Evolutionary conservation across 805 yeast species (phyloP).

Genomic region (Candida pini): DNA sequence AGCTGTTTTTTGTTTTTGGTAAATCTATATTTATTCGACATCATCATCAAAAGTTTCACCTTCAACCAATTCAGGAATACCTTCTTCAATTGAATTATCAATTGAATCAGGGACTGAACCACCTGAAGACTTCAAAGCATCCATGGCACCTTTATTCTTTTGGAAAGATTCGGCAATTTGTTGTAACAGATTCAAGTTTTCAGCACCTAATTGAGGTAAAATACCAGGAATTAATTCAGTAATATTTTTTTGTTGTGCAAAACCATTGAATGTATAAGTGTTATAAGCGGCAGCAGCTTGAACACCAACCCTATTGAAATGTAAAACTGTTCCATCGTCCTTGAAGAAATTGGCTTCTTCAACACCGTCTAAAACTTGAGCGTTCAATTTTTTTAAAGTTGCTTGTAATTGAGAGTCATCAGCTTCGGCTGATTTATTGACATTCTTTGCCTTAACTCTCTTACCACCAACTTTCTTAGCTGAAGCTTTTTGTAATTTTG

Average conservation of each 20-base stretch:
- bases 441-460: conserved; percentile 89
- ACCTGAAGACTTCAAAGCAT: conserved; percentile 31
- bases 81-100: conserved; percentile 44
- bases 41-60: conserved; percentile 80
- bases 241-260: conserved; percentile 86
- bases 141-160: conserved; percentile 39
- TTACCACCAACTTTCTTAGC: conserved; percentile 79
- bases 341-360: conserved; percentile 98
- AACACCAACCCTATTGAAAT: conserved; percentile 93
- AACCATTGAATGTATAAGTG: conserved; percentile 93
- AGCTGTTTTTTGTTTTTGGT: too few relatives aligned
- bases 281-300: conserved; percentile 88
- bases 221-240: conserved; percentile 91
- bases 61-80: conserved; percentile 76
- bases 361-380: conserved; percentile 80
- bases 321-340: conserved; percentile 93
- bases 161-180: conserved; percentile 87
- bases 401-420: conserved; percentile 90
- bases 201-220: conserved; percentile 94
- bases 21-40: conserved; percentile 25
- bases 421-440: conserved; percentile 58
- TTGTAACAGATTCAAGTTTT: conserved; percentile 83
- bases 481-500: conserved; percentile 82
- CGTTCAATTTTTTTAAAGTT: conserved; percentile 82
- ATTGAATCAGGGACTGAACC: conserved; percentile 36